phyloP scores from a whole-genome alignment of 495 filamentous ascomycete species.

The Aspergillus olivimuriae region DNA sequence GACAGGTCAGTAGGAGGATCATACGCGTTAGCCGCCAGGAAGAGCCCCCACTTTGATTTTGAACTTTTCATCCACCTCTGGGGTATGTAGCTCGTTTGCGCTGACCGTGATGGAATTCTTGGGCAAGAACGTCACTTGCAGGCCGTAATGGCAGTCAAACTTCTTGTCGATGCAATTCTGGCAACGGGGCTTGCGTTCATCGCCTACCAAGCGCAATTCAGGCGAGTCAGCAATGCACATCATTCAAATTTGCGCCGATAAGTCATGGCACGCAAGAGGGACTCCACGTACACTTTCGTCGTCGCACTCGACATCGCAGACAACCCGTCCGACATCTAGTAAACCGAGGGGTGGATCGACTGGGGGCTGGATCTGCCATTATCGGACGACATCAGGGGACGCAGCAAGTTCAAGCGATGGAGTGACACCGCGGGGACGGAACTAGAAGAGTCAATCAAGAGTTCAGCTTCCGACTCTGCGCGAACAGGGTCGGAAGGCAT shows the following conservation, averaged over 20 bases:
- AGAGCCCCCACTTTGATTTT: slow-evolving; percentile 18
- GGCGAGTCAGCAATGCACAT: neutral
- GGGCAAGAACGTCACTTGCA: slow-evolving; percentile 33
- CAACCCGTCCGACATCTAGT: slow-evolving; percentile 39
- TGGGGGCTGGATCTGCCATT: slow-evolving; percentile 1
- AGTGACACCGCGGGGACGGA: neutral
- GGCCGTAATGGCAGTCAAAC: slow-evolving; percentile 32
- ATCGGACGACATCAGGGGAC: neutral
- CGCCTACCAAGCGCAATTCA: slow-evolving; percentile 19
- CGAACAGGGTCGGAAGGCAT: neutral
- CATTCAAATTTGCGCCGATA: neutral
- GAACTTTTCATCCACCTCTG: slow-evolving; percentile 11
- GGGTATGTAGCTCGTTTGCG: slow-evolving; percentile 6
- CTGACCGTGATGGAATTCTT: slow-evolving; percentile 32
- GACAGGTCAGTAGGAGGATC: neutral
- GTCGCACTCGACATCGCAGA: slow-evolving; percentile 35
- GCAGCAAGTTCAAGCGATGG: neutral
- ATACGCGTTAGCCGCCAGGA: neutral
- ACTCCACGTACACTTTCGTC: slow-evolving; percentile 35
- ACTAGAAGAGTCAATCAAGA: neutral
- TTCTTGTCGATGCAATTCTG: slow-evolving; percentile 36
- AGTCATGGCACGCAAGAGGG: neutral
- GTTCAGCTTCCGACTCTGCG: neutral
- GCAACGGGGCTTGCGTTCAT: slow-evolving; percentile 36
- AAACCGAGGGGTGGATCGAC: slow-evolving; percentile 9